Evolutionary conservation across 495 filamentous ascomycete species (phyloP), one percentile per base, ranked within the genome.

Genomic region (Penicillium subrubescens): DNA sequence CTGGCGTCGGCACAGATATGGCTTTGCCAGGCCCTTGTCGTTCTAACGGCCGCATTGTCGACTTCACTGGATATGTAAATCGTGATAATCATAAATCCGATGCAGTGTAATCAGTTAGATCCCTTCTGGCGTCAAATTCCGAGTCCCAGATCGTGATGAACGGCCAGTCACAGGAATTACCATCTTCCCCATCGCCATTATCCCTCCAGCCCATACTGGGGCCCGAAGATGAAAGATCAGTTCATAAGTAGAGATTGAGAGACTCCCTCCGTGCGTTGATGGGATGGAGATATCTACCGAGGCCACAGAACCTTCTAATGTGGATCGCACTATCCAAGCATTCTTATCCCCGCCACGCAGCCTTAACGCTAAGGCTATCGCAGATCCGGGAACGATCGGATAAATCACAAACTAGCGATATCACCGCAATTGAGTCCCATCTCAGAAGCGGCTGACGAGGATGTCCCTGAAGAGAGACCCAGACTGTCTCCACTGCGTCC

Each of bases 391-490:
- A 11, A 21, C 6, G 58, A 29, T 21, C 10, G 21, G 5, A 31
- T 5, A 41, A 58, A 59, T 14, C 50, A 39, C 19, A 39, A 33
- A 29, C 23, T 35, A 19, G 41, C 56, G 35, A 23, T 53, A 33
- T 41, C 64, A 12, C 60, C 69, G 25, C 51, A 59, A 7, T 48
- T 70, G 2, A 43, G 57, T 11, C 25, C 64, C 19, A 66, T 70
- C 54, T 61, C 55, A 10, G 64, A 67, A 35, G 69, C 69, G 27
- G 35, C 5, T 27, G 57, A 68, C 19, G 60, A 55, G 2, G 19
- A 59, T 0, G 33, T 17, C 0, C 29, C 43, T 10, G 60, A 44
- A 21, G 21, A 37, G 0, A 17, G 15, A 31, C 14, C 10, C 12
- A 5, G 4, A 31, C 5, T 15, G 44, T 21, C 53, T 10, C 17